phyloP scores from a whole-genome alignment of 2,329 filamentous ascomycete species.

The Ophiostoma montium region DNA sequence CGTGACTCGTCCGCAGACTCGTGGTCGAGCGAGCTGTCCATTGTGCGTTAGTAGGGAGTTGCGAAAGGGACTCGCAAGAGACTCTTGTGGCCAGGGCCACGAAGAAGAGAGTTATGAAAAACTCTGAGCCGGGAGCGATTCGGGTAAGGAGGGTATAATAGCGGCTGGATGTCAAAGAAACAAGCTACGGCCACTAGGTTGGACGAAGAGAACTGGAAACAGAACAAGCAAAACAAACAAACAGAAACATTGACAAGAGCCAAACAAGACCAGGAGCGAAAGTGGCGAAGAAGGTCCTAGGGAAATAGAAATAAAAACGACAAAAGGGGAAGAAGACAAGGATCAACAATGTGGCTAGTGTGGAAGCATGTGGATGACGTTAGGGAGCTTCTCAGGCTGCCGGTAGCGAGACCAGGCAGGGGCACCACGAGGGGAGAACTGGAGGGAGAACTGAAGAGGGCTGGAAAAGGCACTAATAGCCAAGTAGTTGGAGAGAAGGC shows the following conservation, averaged over 20 bases:
- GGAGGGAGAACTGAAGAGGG: neutral
- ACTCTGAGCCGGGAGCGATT: neutral
- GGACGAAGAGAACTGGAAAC: neutral
- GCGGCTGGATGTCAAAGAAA: neutral
- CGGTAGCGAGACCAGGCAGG: conserved; percentile 2
- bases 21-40: conserved; percentile 18
- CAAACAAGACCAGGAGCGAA: neutral
- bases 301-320: neutral
- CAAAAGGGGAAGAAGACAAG: conserved; percentile 5
- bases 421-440: neutral
- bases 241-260: neutral
- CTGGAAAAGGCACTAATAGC: conserved; percentile 1
- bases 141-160: neutral
- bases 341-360: conserved; percentile 3
- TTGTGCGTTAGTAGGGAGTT: conserved; percentile 18
- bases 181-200: too few relatives aligned
- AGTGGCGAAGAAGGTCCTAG: neutral
- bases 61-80: conserved; percentile 12
- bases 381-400: conserved; percentile 3
- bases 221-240: neutral
- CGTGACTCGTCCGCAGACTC: conserved; percentile 22
- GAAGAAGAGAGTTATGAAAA: neutral
- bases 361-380: conserved; percentile 7
- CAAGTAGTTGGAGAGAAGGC: neutral
- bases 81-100: neutral